Conservation (phyloP, 768 basidiomycete genomes). For the Pulveroboletus frians region DNA sequence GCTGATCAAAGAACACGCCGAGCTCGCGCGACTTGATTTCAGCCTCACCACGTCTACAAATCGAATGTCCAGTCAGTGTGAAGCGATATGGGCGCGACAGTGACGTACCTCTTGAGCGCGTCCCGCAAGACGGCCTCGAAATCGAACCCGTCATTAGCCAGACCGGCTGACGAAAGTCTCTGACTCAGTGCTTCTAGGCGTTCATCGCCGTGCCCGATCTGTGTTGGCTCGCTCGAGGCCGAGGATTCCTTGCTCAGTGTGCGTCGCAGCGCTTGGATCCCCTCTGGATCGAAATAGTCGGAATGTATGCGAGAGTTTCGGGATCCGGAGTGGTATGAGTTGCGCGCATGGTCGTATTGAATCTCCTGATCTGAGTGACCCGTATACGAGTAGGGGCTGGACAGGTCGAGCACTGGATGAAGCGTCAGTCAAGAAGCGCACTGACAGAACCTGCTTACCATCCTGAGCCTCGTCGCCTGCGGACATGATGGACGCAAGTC, state of each 20-base stretch:
- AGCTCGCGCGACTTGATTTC: constrained; percentile 49
- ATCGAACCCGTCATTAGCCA: constrained; percentile 26
- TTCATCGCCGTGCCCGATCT: not conserved
- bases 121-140: constrained; percentile 26
- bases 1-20: constrained; percentile 55
- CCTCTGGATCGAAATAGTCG: constrained; percentile 51
- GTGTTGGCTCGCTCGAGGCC: constrained; percentile 4
- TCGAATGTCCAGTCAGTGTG: not conserved
- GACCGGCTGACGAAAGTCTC: not conserved
- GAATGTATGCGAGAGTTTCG: constrained; percentile 35
- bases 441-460: constrained; percentile 5
- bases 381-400: not conserved
- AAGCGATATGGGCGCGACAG: not conserved
- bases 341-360: not conserved
- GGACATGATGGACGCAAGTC: constrained; percentile 8
- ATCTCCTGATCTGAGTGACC: not conserved
- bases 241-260: constrained; percentile 15
- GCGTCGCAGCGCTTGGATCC: constrained; percentile 31
- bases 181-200: not conserved
- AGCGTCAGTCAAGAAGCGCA: constrained; percentile 7
- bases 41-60: constrained; percentile 40
- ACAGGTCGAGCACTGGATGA: constrained; percentile 8
- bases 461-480: not conserved
- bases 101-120: constrained; percentile 20
- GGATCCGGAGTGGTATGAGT: constrained; percentile 1